Base-by-base conservation (phyloP, 2,329 filamentous ascomycete species). In the Hypomyces perniciosus region DNA sequence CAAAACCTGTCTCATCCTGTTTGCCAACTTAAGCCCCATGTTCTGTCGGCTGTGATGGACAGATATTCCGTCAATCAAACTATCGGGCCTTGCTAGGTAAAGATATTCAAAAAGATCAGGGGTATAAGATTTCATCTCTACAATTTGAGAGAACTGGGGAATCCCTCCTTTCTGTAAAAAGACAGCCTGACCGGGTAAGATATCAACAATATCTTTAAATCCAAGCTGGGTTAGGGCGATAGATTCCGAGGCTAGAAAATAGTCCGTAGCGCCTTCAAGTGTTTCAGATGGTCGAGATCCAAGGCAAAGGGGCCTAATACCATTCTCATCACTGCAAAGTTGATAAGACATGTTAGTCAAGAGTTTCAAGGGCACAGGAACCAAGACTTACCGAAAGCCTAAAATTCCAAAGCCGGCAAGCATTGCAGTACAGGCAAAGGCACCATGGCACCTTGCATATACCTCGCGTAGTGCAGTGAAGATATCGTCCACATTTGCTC, bases 211-310 rank as follows among this genome's bases (percentile, higher is more conserved):
- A 62, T 90, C 76, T 33, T 69, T 75, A 72, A 93, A 95, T 12
- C 89, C 89, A 44, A 92, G 83, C 66, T 95, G 89, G 42, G 80
- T 80, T 43, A 96, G 73, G 7, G 90, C 90, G 45, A 96, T 84
- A 7, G 86, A 92, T 69, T 96, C 90, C 0, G 90, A 95, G 1
- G 90, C 89, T 74, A 96, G 81, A 79, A 96, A 90, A 72, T 95
- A 96, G 68, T 96, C 90, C 54, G 71, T 85, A 5, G 82, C 83
- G 4, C 79, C 74, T 34, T 80, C 76, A 37, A 82, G 52, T 0
- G 77, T 85, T 10, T 74, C 68, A 1, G 87, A 90, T 1, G 81
- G 78, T 48, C 90, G 80, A 44, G 83, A 87, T 39, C 90, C 90
- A 8, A 95, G 72, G 43, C 88, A 81, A 57, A 96, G 80, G 3